Evolutionary conservation across 805 yeast species (phyloP).

Genomic region (Torulaspora delbrueckii): DNA sequence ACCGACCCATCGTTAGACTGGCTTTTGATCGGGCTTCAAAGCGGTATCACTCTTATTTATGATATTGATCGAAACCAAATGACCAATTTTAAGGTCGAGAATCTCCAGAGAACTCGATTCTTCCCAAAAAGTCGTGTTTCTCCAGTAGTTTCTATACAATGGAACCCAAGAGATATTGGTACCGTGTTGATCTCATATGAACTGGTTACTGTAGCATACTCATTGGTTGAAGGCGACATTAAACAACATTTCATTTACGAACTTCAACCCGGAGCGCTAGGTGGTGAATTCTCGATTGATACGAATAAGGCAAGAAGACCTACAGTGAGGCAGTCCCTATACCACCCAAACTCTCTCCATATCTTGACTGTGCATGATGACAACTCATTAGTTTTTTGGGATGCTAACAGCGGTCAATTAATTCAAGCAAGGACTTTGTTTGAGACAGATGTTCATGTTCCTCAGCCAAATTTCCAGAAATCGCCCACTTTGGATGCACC

Average conservation of each 20-base stretch:
- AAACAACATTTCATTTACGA: conserved; percentile 55
- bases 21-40: conserved; percentile 72
- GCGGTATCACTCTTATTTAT: conserved; percentile 65
- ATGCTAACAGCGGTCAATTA: conserved; percentile 67
- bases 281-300: conserved; percentile 47
- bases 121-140: conserved; percentile 56
- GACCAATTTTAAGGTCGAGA: conserved; percentile 63
- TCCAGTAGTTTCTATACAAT: conserved; percentile 59
- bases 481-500: conserved; percentile 26
- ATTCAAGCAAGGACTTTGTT: conserved; percentile 69
- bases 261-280: conserved; percentile 64
- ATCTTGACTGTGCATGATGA: conserved; percentile 74
- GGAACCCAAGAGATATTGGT: conserved; percentile 91
- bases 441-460: conserved; percentile 59
- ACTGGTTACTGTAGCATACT: conserved; percentile 63
- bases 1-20: conserved; percentile 88
- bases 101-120: conserved; percentile 56
- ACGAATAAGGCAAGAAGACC: conserved; percentile 39
- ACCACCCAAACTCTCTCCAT: conserved; percentile 93
- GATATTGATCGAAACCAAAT: conserved; percentile 75
- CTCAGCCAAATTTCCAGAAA: conserved; percentile 31
- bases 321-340: conserved; percentile 49
- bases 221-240: conserved; percentile 56
- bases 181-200: conserved; percentile 68
- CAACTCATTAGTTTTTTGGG: conserved; percentile 90